These are phyloP conservation scores for Epichloe typhina DNA, from an alignment of 2,329 filamentous ascomycete species.

Conservation along the genomic window DNA sequence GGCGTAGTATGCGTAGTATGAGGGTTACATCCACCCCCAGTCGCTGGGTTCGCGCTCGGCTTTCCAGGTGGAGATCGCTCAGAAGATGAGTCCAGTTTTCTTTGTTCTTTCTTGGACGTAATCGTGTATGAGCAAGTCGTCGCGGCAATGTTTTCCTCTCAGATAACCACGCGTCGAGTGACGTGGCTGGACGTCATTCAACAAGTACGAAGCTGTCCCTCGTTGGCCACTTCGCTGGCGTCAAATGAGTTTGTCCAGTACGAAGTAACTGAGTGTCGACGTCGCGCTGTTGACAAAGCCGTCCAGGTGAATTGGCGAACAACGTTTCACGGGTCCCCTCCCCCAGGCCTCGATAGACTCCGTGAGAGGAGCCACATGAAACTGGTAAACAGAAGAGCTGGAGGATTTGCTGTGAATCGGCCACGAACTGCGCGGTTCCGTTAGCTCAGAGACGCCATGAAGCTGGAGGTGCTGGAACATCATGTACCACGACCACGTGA, in stretches of 20 bases:
- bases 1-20: background rate
- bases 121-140: background rate
- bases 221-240: background rate
- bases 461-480: slow-evolving; percentile 7
- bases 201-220: background rate
- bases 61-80: background rate
- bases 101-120: background rate
- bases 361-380: slow-evolving; percentile 11
- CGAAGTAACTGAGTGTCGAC: background rate
- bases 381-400: background rate
- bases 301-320: background rate
- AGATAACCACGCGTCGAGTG: background rate
- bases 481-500: slow-evolving; percentile 14
- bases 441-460: background rate
- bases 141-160: background rate
- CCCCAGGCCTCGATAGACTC: slow-evolving; percentile 12
- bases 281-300: background rate
- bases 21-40: background rate
- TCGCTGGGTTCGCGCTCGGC: background rate
- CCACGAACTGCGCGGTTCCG: background rate
- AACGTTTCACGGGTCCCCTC: slow-evolving; percentile 10
- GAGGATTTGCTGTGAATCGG: background rate
- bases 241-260: background rate
- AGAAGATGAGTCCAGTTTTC: background rate
- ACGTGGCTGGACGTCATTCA: background rate